These are phyloP conservation scores for Syzygium malaccense DNA, from an alignment of 441 rosid genomes.

Conservation along the genomic window DNA sequence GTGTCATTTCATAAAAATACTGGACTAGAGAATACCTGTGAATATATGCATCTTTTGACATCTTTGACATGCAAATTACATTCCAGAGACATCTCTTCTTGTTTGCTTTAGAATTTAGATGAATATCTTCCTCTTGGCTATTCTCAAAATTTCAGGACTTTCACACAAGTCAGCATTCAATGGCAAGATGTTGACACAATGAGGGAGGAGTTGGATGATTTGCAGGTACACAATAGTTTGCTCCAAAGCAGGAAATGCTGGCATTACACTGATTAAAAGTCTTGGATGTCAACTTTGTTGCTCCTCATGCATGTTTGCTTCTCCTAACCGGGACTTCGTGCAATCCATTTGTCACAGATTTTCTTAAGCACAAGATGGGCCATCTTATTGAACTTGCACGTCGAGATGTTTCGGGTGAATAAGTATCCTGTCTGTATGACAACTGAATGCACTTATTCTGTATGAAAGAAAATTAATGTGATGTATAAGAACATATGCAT, in stretches of 20 bases:
- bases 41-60: neutral
- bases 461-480: neutral
- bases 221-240: conserved; percentile 48
- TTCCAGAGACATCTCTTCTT: neutral
- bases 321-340: neutral
- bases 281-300: neutral
- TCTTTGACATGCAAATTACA: neutral
- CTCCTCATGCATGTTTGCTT: neutral
- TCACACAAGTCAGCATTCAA: conserved; percentile 97
- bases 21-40: neutral
- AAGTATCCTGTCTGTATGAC: conserved; percentile 70
- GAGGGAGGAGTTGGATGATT: conserved; percentile 98
- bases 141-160: conserved; percentile 59
- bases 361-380: conserved; percentile 99
- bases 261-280: neutral
- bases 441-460: neutral
- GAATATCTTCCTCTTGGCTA: conserved; percentile 3
- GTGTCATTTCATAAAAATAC: neutral
- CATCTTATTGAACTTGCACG: conserved; percentile 91
- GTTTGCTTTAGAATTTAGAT: neutral
- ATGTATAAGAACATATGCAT: neutral
- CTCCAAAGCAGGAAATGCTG: neutral
- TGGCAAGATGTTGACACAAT: conserved; percentile 99
- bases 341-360: conserved; percentile 43
- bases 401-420: conserved; percentile 99